These are phyloP conservation scores for Solanum neorickii DNA, from an alignment of 257 asterid species.

Conservation along the genomic window DNA sequence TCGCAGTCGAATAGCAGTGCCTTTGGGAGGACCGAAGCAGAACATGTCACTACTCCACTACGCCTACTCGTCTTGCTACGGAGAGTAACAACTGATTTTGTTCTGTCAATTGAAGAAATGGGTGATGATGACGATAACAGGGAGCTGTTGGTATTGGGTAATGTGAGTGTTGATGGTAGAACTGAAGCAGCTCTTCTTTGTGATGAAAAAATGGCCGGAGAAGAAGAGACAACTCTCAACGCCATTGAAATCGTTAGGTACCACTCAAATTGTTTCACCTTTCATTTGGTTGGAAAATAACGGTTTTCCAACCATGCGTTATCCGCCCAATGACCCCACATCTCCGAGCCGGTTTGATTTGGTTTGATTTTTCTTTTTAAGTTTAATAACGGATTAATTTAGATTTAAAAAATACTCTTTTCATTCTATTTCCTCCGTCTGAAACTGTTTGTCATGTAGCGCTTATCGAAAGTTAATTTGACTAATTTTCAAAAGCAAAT, in stretches of 20 bases:
- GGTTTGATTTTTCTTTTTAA: neutral
- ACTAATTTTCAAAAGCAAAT: accelerated
- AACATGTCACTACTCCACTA: conserved; percentile 11
- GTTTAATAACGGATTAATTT: no score
- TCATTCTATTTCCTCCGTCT: accelerated
- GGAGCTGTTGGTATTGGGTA: neutral
- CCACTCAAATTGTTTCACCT: neutral
- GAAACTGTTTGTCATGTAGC: no score
- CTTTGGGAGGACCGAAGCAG: conserved; percentile 49
- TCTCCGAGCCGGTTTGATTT: neutral
- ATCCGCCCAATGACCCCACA: neutral
- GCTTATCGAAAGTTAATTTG: no score
- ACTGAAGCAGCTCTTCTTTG: neutral
- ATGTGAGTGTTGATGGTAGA: neutral
- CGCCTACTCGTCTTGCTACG: neutral
- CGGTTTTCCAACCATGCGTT: conserved; percentile 7
- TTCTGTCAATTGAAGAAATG: neutral
- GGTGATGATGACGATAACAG: neutral
- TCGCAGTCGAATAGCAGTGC: conserved; percentile 95
- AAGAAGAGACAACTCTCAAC: conserved; percentile 1
- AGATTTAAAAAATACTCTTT: neutral
- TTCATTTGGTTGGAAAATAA: conserved; percentile 11
- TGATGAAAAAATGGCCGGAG: conserved; percentile 6
- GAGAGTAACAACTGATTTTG: neutral
- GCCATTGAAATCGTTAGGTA: conserved; percentile 13